Evolutionary conservation across 345 rosid species (phyloP).

Genomic region (Acer yangbiense): DNA sequence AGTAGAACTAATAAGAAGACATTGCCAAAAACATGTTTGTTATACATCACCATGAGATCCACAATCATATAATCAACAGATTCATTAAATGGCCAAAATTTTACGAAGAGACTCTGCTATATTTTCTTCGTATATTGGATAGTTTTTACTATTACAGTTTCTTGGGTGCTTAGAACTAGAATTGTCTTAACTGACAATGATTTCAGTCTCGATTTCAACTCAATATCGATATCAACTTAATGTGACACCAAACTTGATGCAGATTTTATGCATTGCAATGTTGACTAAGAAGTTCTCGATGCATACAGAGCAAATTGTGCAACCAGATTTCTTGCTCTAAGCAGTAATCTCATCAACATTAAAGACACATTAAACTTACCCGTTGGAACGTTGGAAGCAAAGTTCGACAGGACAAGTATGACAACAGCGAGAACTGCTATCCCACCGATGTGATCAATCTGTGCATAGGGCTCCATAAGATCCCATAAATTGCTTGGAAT

Average conservation of each 20-base stretch:
- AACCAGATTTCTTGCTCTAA: too few species aligned
- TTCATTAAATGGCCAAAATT: not conserved
- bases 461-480: constrained; percentile 70
- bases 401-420: constrained; percentile 67
- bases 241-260: too few species aligned
- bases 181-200: not conserved
- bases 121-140: not conserved
- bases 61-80: too few species aligned
- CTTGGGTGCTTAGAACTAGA: not conserved
- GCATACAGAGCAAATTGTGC: too few species aligned
- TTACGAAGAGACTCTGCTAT: not conserved
- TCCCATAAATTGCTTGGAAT: constrained; percentile 80
- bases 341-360: not conserved
- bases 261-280: too few species aligned
- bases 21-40: not conserved
- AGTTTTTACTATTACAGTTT: too few species aligned
- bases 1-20: constrained; percentile 55
- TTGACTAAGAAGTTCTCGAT: too few species aligned
- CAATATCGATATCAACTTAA: not conserved
- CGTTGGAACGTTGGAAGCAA: constrained; percentile 91
- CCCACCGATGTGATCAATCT: constrained; percentile 51
- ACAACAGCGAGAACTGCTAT: constrained; percentile 57
- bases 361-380: constrained; percentile 36
- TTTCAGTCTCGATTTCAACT: too few species aligned
- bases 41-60: too few species aligned